These are phyloP conservation scores for Styphnolobium japonicum DNA, from an alignment of 306 rosid species.

Conservation along the genomic window DNA sequence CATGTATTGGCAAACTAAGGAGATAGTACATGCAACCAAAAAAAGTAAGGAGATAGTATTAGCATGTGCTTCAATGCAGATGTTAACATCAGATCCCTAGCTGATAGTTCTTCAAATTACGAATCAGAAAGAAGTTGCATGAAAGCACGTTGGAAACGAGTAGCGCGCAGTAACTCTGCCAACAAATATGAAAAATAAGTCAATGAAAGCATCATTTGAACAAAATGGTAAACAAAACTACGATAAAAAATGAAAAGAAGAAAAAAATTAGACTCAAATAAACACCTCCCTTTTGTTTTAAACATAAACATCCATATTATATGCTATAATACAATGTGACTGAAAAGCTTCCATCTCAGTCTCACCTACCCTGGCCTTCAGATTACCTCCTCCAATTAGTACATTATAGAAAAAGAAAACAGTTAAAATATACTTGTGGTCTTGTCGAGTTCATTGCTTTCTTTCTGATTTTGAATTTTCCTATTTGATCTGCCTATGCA, in stretches of 20 bases:
- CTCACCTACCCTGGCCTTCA: background rate
- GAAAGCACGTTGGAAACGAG: constrained; percentile 61
- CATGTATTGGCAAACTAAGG: constrained; percentile 65
- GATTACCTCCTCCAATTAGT: background rate
- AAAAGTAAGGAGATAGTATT: constrained; percentile 72
- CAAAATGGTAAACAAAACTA: background rate
- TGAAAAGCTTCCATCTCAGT: background rate
- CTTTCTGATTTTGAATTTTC: too few species aligned
- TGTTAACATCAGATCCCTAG: constrained; percentile 52
- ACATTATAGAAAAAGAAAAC: too few species aligned
- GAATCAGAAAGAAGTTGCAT: constrained; percentile 61
- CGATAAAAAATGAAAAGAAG: background rate
- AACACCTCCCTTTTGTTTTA: background rate
- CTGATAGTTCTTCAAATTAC: constrained; percentile 56
- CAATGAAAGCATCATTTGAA: background rate
- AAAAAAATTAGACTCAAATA: background rate
- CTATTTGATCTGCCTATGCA: background rate
- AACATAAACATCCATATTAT: background rate
- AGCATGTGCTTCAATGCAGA: constrained; percentile 59
- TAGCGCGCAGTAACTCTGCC: constrained; percentile 56
- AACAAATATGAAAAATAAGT: background rate
- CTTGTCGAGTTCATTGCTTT: background rate
- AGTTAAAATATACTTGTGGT: too few species aligned
- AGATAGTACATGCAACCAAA: too few species aligned
- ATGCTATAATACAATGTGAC: background rate